Conservation (phyloP, 2,329 filamentous ascomycete species). For the Curvularia sp. region DNA sequence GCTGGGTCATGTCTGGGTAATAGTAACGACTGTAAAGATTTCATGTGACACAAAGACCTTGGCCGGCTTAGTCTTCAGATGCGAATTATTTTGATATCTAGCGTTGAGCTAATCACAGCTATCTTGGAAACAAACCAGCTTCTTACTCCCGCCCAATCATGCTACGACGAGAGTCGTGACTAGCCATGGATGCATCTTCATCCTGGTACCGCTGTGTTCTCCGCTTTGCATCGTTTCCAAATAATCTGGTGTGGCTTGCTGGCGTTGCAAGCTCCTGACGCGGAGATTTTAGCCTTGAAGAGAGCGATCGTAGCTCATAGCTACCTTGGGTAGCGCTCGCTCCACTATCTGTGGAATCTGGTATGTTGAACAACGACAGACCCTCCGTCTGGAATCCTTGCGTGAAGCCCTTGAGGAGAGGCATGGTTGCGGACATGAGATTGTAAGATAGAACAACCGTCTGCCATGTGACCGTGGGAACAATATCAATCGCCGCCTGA, state of each 20-base stretch:
- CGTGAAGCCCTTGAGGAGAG: constrained; percentile 5
- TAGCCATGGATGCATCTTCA: constrained; percentile 8
- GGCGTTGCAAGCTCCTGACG: background rate
- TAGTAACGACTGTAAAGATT: too few relatives aligned
- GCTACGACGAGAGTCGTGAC: constrained; percentile 3
- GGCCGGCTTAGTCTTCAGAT: too few relatives aligned
- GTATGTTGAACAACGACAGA: background rate
- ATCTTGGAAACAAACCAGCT: too few relatives aligned
- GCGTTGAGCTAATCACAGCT: too few relatives aligned
- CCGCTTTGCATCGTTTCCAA: background rate
- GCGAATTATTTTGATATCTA: too few relatives aligned
- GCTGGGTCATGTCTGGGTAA: too few relatives aligned
- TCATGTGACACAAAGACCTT: too few relatives aligned
- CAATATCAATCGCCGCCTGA: constrained; percentile 7
- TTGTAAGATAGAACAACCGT: constrained; percentile 8
- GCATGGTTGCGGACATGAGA: constrained; percentile 15
- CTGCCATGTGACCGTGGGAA: constrained; percentile 9
- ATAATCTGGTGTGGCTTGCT: background rate
- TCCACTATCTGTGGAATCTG: background rate
- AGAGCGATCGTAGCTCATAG: constrained; percentile 1
- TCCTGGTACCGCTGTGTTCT: background rate
- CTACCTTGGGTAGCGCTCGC: background rate
- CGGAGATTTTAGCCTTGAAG: background rate
- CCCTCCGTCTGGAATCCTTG: constrained; percentile 8
- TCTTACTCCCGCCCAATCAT: constrained; percentile 3